These are phyloP conservation scores for Auricularia sp. DNA, from an alignment of 768 basidiomycete genomes.

Conservation along the genomic window DNA sequence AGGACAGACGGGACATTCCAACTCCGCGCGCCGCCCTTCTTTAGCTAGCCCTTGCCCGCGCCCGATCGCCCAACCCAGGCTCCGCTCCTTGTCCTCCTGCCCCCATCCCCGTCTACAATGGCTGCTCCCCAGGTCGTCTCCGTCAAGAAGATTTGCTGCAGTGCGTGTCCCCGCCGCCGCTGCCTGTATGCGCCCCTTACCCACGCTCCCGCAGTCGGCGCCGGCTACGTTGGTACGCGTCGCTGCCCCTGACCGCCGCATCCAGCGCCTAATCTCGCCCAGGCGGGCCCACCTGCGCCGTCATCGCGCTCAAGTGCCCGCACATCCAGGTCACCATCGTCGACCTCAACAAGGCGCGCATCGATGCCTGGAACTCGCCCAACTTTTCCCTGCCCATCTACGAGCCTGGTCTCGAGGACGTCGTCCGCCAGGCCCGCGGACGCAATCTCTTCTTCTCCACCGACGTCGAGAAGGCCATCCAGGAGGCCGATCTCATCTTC, in stretches of 20 bases:
- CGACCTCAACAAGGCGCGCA: conserved; percentile 87
- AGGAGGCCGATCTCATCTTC: conserved; percentile 94
- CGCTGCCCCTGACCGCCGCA: neutral
- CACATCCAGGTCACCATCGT: conserved; percentile 94
- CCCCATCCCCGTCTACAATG: conserved; percentile 50
- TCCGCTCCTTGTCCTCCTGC: conserved; percentile 12
- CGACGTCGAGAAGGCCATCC: conserved; percentile 85
- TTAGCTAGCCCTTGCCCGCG: conserved; percentile 2
- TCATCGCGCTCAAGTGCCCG: conserved; percentile 88
- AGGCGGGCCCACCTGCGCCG: conserved; percentile 94
- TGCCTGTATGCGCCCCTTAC: neutral
- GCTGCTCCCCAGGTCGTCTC: conserved; percentile 23
- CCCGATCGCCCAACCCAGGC: neutral
- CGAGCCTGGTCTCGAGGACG: conserved; percentile 90
- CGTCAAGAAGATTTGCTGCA: conserved; percentile 81
- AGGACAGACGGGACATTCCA: conserved; percentile 39
- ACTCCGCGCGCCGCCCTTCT: too few relatives aligned
- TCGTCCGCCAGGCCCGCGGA: conserved; percentile 79
- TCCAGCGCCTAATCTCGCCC: conserved; percentile 11
- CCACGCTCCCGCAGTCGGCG: conserved; percentile 46
- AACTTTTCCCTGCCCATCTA: conserved; percentile 88
- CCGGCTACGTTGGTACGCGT: conserved; percentile 82
- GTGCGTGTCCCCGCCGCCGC: conserved; percentile 36
- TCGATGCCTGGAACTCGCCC: conserved; percentile 93
- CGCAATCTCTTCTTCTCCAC: conserved; percentile 97